Evolutionary conservation across 805 yeast species (phyloP).

Genomic region (Cyberlindnera euphorbiiphila): DNA sequence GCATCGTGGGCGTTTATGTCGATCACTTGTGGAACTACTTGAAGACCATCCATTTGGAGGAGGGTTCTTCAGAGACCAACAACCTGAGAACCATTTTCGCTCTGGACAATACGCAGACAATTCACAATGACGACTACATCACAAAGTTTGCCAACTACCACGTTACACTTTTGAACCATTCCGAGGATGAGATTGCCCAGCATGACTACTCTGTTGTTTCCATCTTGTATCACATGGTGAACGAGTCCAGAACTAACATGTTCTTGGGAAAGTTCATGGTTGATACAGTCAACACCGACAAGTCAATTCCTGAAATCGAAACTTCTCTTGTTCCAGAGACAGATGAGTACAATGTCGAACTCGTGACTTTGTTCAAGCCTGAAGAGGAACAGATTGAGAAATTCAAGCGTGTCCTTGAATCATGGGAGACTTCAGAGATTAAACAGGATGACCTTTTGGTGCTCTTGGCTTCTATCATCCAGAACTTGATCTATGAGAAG

Average conservation of each 20-base stretch:
- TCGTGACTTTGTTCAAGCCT: conserved; percentile 30
- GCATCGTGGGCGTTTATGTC: conserved; percentile 22
- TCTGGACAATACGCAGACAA: conserved; percentile 24
- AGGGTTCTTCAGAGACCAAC: conserved; percentile 19
- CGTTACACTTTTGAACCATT: conserved; percentile 14
- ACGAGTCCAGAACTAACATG: conserved; percentile 22
- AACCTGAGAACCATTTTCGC: conserved; percentile 27
- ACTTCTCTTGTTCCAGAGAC: conserved; percentile 10
- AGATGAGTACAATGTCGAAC: conserved; percentile 21
- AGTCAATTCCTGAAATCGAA: conserved; percentile 20
- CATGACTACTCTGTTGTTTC: conserved; percentile 16
- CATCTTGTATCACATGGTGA: conserved; percentile 20
- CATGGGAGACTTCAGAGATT: conserved; percentile 17
- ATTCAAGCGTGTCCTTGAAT: conserved; percentile 21
- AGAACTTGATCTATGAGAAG: conserved; percentile 25
- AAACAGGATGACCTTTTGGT: conserved; percentile 25
- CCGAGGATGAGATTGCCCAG: conserved; percentile 15
- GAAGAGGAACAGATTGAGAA: conserved; percentile 24
- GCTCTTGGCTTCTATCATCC: conserved; percentile 28
- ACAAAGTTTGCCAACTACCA: conserved; percentile 18
- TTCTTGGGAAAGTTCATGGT: conserved; percentile 25
- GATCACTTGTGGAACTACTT: conserved; percentile 28
- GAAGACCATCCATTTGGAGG: conserved; percentile 22
- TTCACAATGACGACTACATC: conserved; percentile 26
- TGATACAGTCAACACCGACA: conserved; percentile 22